Conservation (phyloP, 495 filamentous ascomycete genomes). For the Tuber aestivum region DNA sequence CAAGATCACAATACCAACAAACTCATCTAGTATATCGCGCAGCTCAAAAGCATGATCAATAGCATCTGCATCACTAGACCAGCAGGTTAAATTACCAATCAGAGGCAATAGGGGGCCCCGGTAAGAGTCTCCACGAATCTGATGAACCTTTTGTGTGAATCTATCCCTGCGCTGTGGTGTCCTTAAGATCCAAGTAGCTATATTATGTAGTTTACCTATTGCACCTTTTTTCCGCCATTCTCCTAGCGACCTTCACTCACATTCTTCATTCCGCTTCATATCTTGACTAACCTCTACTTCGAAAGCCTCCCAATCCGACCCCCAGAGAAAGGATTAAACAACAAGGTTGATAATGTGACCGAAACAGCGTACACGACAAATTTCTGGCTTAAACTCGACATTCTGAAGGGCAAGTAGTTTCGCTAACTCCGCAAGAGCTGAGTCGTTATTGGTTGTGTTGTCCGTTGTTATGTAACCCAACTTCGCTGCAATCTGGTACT, state of each 20-base stretch:
- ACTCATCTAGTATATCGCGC: not conserved
- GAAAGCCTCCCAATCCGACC: not conserved
- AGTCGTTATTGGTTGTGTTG: slow-evolving; percentile 7
- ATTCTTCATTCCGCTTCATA: not conserved
- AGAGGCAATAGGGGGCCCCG: not conserved
- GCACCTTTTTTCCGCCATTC: not conserved
- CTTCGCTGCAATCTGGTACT: not conserved
- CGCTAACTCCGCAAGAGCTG: not conserved
- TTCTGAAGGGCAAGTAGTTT: not conserved
- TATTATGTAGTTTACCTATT: not conserved
- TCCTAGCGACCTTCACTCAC: not conserved
- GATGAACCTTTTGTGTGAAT: not conserved
- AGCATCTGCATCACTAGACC: not conserved
- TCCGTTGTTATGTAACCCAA: not conserved
- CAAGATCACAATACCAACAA: not conserved
- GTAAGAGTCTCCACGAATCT: not conserved
- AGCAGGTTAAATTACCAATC: not conserved
- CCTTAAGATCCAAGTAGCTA: not conserved
- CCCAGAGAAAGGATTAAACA: not conserved
- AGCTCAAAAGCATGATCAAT: not conserved
- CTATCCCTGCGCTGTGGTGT: not conserved
- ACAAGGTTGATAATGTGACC: slow-evolving; percentile 5
- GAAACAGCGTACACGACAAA: not conserved
- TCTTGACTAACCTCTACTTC: not conserved
- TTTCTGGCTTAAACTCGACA: not conserved